phyloP scores from a whole-genome alignment of 345 rosid species.

The Sisymbrium irio region DNA sequence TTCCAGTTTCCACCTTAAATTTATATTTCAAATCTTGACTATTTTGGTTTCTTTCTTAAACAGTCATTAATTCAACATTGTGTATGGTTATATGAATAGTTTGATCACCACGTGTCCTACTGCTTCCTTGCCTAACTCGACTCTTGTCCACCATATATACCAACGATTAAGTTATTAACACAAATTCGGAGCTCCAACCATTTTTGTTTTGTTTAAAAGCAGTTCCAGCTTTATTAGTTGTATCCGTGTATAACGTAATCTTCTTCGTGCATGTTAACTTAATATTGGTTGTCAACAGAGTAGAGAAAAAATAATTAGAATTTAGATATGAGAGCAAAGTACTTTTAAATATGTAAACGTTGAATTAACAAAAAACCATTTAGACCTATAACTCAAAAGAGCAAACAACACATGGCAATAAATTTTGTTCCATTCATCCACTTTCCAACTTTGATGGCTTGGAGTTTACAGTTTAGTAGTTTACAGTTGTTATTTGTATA shows the following conservation, averaged over 20 bases:
- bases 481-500: background rate
- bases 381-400: background rate
- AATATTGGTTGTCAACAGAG: background rate
- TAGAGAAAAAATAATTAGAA: background rate
- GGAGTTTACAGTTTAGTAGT: background rate
- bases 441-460: background rate
- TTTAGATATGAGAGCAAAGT: background rate
- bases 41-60: background rate
- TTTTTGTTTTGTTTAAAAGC: background rate
- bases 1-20: conserved; percentile 28
- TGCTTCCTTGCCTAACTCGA: conserved; percentile 31
- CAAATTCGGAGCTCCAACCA: conserved; percentile 23
- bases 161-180: conserved; percentile 4
- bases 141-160: conserved; percentile 26
- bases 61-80: background rate
- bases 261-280: conserved; percentile 11
- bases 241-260: conserved; percentile 23
- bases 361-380: background rate
- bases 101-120: conserved; percentile 21
- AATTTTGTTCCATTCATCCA: background rate
- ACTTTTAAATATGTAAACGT: background rate
- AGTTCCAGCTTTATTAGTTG: conserved; percentile 14
- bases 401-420: background rate
- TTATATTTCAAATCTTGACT: conserved; percentile 12
- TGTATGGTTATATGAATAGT: background rate